Base-by-base conservation (phyloP, 176 grass and related monocot genomes). In the Ampelocalamus luodianensis region DNA sequence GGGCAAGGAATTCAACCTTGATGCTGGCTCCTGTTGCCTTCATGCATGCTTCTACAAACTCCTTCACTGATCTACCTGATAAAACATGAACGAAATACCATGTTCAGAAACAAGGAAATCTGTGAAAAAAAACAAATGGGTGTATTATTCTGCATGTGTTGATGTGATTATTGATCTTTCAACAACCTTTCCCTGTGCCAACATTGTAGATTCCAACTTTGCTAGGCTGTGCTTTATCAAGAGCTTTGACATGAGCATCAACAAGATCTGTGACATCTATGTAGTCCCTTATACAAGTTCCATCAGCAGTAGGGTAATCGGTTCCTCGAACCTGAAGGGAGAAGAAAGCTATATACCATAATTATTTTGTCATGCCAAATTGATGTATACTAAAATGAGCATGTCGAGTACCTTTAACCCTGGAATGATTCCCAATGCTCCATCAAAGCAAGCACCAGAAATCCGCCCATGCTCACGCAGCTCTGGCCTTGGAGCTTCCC, bases 161-260 rank as follows among this genome's bases (percentile, higher is more conserved):
- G 40, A 29, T 71, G 38, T 11, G 26, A 53, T 40, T 72, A 71
- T 76, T 58, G 60, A 82, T 72, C 24, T 65, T 73, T 58, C 6
- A 83, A 81, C 43, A 68, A 98, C 96, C 96, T 92, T 81, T 67
- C 44, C 96, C 96, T 29, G 96, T 99, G 66, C 93, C 96, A 27
- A 98, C 96, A 81, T 98, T 98, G 64, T 95, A 98, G 85, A 98
- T 95, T 81, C 96, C 96, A 86, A 96, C 96, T 89, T 96, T 94
- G 50, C 75, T 86, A 48, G 91, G 81, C 65, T 69, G 64, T 9
- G 91, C 93, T 89, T 99, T 96, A 85, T 40, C 86, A 70, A 99
- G 93, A 86, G 96, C 96, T 80, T 99, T 99, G 24, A 99, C 96
- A 83, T 99, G 96, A 45, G 96, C 96, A 83, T 99, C 96, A 42